A percentile compares a stretch with the other conserved stretches of the same genome.
phyloP scores from a whole-genome alignment of 257 asterid species.

The Solanum sejunctum region DNA sequence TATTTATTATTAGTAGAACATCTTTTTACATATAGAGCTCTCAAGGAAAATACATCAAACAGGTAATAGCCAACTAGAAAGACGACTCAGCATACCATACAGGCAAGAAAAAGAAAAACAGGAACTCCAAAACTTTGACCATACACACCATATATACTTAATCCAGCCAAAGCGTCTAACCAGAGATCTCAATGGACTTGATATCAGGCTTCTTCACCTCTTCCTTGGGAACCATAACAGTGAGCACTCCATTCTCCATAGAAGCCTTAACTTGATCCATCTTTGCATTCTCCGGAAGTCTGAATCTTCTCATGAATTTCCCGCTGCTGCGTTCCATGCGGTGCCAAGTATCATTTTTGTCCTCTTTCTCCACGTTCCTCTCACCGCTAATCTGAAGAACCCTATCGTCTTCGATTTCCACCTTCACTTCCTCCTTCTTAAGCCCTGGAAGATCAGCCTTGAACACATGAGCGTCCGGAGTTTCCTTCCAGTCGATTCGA shows the following conservation, averaged over 20 bases:
- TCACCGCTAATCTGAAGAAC: conserved; percentile 4
- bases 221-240: conserved; percentile 4
- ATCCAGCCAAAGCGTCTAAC: neutral
- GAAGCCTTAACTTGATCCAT: neutral
- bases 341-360: conserved; percentile 8
- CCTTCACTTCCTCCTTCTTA: neutral
- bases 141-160: neutral
- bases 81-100: neutral
- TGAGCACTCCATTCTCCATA: conserved; percentile 7
- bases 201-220: conserved; percentile 7
- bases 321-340: conserved; percentile 4
- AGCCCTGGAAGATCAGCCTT: neutral
- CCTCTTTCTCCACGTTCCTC: conserved; percentile 5
- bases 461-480: neutral
- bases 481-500: neutral
- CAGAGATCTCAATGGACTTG: neutral
- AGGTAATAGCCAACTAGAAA: neutral
- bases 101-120: neutral
- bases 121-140: neutral
- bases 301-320: conserved; percentile 1
- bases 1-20: neutral
- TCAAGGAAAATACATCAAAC: neutral
- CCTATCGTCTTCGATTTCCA: neutral
- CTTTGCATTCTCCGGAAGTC: conserved; percentile 10
- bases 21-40: neutral